Evolutionary conservation across 495 filamentous ascomycete species (phyloP), one percentile per base, ranked within the genome.

Genomic region (Chaetomium tenue): DNA sequence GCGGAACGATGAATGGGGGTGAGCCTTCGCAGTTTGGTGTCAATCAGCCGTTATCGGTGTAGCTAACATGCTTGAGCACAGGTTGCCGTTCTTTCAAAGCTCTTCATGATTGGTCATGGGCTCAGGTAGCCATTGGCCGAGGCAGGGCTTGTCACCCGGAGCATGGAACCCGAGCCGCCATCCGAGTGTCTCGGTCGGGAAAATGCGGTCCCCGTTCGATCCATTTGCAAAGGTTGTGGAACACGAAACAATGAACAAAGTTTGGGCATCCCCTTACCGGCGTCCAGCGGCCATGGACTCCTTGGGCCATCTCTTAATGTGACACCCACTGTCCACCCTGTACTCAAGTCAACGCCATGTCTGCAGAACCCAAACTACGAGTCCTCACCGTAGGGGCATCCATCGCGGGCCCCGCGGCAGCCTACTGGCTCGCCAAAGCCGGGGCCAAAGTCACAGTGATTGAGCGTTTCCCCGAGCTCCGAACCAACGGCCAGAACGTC

Each of bases 351-450:
- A n/a, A n/a, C 47, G 11, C 20, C 20, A 50, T 50, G 47, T 50
- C 47, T 20, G 23, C 5, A 8, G 47, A 50, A 20, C 18, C 9
- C 18, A 23, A 50, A 20, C 47, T 50, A 11, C 47, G 47, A 7
- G 47, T 50, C 47, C 47, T 50, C 20, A 25, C 25, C 47, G 47
- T 50, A 5, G 47, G 47, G 2, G 47, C 47, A 3, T 50, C 47
- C 47, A 50, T 50, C 47, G 47, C 47, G n/a, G 47, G 47, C 6
- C 47, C 47, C 8, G 47, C 47, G 4, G 20, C 47, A 12, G 47
- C 47, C 7, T 50, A 50, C 47, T 50, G 47, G 47, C 13, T 50
- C 47, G 47, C 47, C 47, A 50, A 50, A 18, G 47, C 20, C n/a
- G 47, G 47, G 5, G 47, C 47, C 20, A 2, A 13, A 6, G 47